Base-by-base conservation (phyloP, 1,139 yeast genomes). In the Hyphopichia khmerensis region DNA sequence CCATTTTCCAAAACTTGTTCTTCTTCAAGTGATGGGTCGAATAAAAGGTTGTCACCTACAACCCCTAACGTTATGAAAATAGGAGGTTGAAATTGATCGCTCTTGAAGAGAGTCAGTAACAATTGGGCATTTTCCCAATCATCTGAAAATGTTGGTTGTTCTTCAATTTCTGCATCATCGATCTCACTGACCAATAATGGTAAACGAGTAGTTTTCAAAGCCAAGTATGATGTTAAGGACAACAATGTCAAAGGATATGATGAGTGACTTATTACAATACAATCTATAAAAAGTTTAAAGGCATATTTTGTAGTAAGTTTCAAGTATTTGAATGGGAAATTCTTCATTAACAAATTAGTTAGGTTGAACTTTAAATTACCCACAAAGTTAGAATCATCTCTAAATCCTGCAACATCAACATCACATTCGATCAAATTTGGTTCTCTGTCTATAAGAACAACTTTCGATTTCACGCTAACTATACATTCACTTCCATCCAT, bases 401-500 rank as follows among this genome's bases (percentile, higher is more conserved):
- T 72, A 54, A 75, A 74, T 1, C 88, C 88, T 34, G 81, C 74
- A 14, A 85, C 81, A 54, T 88, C 96, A 17, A 90, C 80, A 46
- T 87, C 96, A 34, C 89, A 83, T 39, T 83, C 82, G 4, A 91
- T 69, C 30, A 89, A 66, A 26, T 77, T 60, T 14, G 60, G 53
- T 47, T 59, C 69, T 17, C 65, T 59, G 16, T 75, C 62, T 30
- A 69, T 68, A 43, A 77, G 74, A n/a, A 87, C 86, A 2, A 91
- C 97, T 54, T 87, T 86, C 9, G 91, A 79, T 62, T 91, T 91
- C 40, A 91, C 78, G 56, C 97, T 93, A 2, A 89, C 91, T 39
- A 91, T 84, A 57, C 96, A 89, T 62, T 91, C 98, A 52, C 90
- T 82, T 18, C 98, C 97, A 62, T 91, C 97, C 44, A 87, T 78